These are phyloP conservation scores for Tetrastigma voinierianum DNA, from an alignment of 164 flowering plant species.

Conservation along the genomic window DNA sequence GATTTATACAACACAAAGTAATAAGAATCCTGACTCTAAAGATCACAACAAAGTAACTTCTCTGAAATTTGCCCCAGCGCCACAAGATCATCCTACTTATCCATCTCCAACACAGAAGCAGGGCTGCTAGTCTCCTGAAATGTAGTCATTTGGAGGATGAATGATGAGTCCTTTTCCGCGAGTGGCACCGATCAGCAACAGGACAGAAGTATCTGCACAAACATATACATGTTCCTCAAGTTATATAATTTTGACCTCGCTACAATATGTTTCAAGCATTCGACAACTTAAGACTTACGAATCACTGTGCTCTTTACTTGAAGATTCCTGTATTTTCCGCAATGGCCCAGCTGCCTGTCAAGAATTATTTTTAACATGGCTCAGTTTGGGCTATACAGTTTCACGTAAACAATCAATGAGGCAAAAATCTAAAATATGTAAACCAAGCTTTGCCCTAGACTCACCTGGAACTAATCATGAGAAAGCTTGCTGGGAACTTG, in stretches of 20 bases:
- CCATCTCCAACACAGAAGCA: neutral
- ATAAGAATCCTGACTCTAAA: constrained; percentile 3
- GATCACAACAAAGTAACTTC: neutral
- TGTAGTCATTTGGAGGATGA: constrained; percentile 15
- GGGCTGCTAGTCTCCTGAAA: neutral
- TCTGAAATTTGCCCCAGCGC: neutral
- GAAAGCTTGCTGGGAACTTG: no score
- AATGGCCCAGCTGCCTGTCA: constrained; percentile 41
- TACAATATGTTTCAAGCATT: neutral
- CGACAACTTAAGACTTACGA: constrained; percentile 27
- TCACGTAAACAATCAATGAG: neutral
- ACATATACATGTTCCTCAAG: neutral
- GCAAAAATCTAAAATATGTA: no score
- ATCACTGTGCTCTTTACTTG: constrained; percentile 31
- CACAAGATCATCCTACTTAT: neutral
- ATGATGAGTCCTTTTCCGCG: constrained; percentile 22
- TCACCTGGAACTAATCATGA: no score
- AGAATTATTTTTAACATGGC: neutral
- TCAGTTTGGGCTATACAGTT: neutral
- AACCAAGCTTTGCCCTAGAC: no score
- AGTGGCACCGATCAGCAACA: constrained; percentile 3
- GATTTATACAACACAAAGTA: constrained; percentile 13
- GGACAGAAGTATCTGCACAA: constrained; percentile 21
- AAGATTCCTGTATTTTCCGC: constrained; percentile 23
- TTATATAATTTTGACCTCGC: neutral